Base-by-base conservation (phyloP, 2,329 filamentous ascomycete genomes). In the Thelonectria blattea region DNA sequence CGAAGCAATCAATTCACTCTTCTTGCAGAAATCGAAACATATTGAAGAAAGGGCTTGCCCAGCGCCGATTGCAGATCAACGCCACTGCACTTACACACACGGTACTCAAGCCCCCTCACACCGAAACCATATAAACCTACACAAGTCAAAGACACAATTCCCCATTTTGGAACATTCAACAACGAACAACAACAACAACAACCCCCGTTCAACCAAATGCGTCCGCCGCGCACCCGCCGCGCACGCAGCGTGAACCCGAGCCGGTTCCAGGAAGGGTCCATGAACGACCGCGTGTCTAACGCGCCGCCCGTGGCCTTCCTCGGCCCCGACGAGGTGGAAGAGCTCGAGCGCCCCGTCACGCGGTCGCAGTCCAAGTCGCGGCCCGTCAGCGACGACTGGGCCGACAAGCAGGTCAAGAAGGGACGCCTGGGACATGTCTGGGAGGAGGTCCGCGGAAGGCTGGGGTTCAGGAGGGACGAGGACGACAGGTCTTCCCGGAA, bases 261-360 rank as follows among this genome's bases (percentile, higher is more conserved):
- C 79, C 73, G 87, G 77, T 81, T 96, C 84, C 70, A 89, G 39
- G 93, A 97, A 77, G 93, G 90, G 42, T 94, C 90, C 70, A 94
- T 97, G 91, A 92, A 89, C 71, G 91, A 96, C 75, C 88, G 91
- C 65, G 81, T 85, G 32, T 93, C 90, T 71, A 83, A 86, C 60
- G 85, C 82, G 60, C 92, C 92, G 27, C 91, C 91, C 0, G 81
- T 84, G 46, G 82, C 86, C 42, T 93, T 91, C 74, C 81, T 90
- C 43, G 86, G 75, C 20, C 73, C 75, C 11, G 73, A 74, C 15
- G 73, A 76, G 65, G 66, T 61, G 34, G 72, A 68, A 49, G 69
- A 67, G 10, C 65, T 76, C 8, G 75, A 77, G 63, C 61, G 66
- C 43, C 73, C 50, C 53, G 54, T 45, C 12, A 45, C 53, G 52